Base-by-base conservation (phyloP, 352 stramenopile genomes). In the Phytopythium cucurbitacearum region DNA sequence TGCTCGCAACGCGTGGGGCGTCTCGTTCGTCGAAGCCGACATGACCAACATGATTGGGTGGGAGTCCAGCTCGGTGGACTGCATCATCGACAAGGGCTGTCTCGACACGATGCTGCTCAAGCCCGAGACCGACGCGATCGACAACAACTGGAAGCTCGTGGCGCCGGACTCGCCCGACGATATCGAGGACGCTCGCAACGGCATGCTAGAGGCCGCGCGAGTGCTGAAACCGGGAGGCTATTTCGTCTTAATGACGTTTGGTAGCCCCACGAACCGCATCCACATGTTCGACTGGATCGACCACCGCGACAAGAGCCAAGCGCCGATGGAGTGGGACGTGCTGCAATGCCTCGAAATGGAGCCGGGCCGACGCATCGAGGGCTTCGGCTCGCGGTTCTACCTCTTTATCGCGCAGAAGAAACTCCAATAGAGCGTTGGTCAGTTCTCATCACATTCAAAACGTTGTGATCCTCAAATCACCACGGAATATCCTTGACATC, bases 71-170 rank as follows among this genome's bases (percentile, higher is more conserved):
- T 73, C 62, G 0, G 49, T 84, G 6, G 69, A 80, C 49, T 77
- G 70, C 37, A 71, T 84, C 51, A 60, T 84, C 12, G 70, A 85
- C 52, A 85, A 85, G 52, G 73, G 73, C 12, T 81, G 73, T 52
- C 51, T 85, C 16, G 73, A 85, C 58, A 73, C 71, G 13, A 85
- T 84, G 73, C 48, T 84, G 15, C 59, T 84, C 36, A 68, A 69
- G 47, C 70, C 65, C 8, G 73, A 84, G 57, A 84, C 73, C 1
- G 62, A 76, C 16, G 60, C 67, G 5, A 52, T 56, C 8, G 69
- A 67, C 28, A 71, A 68, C 48, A 72, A 69, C 40, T 84, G 70
- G 73, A 79, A 79, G 40, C 48, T 63, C 2, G 57, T 84, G 12
- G 54, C 65, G 2, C 42, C 57, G 2, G 69, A 80, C 59, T 81